A percentile compares a stretch with the other conserved stretches of the same genome.
Conservation (phyloP, 768 basidiomycete genomes). For the Leccinum ochraceum region DNA sequence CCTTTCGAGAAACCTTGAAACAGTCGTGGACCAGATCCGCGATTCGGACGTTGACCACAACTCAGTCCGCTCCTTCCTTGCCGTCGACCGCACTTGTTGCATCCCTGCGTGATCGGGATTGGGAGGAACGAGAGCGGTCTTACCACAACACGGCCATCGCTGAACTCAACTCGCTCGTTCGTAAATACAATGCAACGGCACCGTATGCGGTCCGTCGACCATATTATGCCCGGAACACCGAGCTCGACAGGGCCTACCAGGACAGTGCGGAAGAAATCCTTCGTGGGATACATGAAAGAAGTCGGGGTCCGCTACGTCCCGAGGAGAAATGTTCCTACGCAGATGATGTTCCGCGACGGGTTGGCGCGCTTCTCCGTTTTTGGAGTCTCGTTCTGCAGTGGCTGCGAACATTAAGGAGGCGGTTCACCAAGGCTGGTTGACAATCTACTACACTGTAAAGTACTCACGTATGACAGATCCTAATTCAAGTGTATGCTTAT, state of each 20-base stretch:
- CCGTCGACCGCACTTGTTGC: slow-evolving; percentile 41
- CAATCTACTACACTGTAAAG: not conserved
- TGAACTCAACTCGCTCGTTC: slow-evolving; percentile 73
- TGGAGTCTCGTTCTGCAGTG: slow-evolving; percentile 32
- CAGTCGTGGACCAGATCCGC: slow-evolving; percentile 78
- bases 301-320: slow-evolving; percentile 3
- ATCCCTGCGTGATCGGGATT: slow-evolving; percentile 59
- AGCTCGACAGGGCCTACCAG: slow-evolving; percentile 56
- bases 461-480: not conserved
- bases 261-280: slow-evolving; percentile 55
- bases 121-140: slow-evolving; percentile 65
- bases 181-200: slow-evolving; percentile 79
- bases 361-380: slow-evolving; percentile 20
- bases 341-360: slow-evolving; percentile 5
- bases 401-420: slow-evolving; percentile 19
- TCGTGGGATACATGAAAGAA: slow-evolving; percentile 36
- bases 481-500: not conserved
- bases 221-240: slow-evolving; percentile 54
- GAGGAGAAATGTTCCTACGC: slow-evolving; percentile 9
- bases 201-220: slow-evolving; percentile 75
- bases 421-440: slow-evolving; percentile 11
- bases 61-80: slow-evolving; percentile 41
- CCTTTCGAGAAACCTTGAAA: slow-evolving; percentile 65
- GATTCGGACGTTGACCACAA: slow-evolving; percentile 56
- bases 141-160: slow-evolving; percentile 71